phyloP scores from a whole-genome alignment of 352 stramenopile species.

The Phytophthora pisi region DNA sequence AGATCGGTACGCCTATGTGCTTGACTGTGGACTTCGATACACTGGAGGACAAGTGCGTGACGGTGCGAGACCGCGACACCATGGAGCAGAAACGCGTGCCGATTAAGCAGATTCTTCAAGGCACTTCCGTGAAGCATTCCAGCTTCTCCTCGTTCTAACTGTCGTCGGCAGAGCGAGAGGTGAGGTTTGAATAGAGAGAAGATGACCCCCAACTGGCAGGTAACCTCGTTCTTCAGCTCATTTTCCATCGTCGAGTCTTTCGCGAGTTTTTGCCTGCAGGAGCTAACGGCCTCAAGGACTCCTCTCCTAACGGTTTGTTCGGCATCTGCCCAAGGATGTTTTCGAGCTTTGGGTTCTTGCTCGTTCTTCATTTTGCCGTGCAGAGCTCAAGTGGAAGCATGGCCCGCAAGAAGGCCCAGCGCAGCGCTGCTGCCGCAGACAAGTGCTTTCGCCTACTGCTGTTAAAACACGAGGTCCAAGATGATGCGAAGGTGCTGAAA shows the following conservation, averaged over 20 bases:
- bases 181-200: constrained; percentile 24
- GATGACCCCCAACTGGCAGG: not conserved
- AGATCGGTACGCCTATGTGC: constrained; percentile 97
- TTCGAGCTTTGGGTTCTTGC: not conserved
- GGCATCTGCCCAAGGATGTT: not conserved
- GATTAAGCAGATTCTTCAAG: constrained; percentile 87
- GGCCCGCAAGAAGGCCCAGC: constrained; percentile 13
- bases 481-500: no score
- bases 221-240: not conserved
- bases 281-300: not conserved
- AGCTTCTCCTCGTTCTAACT: constrained; percentile 53
- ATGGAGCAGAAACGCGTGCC: constrained; percentile 96
- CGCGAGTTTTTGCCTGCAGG: not conserved
- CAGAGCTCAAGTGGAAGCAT: constrained; percentile 23
- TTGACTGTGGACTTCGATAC: constrained; percentile 98
- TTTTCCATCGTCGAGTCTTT: not conserved
- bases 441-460: constrained; percentile 63
- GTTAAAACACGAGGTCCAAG: constrained; percentile 53
- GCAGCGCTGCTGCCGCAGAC: not conserved
- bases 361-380: constrained; percentile 27
- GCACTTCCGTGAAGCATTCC: constrained; percentile 37
- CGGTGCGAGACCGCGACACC: constrained; percentile 94
- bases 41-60: constrained; percentile 95
- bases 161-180: not conserved
- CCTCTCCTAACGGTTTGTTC: not conserved